Evolutionary conservation across 139 green algal genomes (phyloP), one percentile per base, ranked within the genome.

Genomic region (Chlamydomonas eustigma): DNA sequence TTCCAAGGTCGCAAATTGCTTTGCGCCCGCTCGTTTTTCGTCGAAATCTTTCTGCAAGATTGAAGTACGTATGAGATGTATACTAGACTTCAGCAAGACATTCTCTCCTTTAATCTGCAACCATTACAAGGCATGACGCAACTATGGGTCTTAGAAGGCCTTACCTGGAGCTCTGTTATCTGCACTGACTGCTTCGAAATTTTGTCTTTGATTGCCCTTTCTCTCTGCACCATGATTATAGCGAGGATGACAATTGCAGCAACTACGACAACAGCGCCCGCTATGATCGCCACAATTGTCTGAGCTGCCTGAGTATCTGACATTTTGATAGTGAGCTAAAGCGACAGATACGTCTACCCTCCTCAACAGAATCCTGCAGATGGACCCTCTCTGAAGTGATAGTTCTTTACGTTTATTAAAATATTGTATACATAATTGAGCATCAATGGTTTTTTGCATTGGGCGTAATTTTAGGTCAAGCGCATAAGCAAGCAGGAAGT

Each of bases 21-120:
- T 39, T 77, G 77, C 44, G 0, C 73, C 39, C 71, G 52, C 37
- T 66, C 71, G 50, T 37, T 69, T 79, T 50, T 82, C 71, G 39
- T 83, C 72, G 36, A 83, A 50, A 4, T 83, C 78, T 72, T 78
- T 78, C 78, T 83, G 64, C 50, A 24, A 58, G 1, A 4, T 31
- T 2, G 8, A 24, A 25, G 24, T 36, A 58, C 44, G 18, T 58
- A 18, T 58, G 44, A 58, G 12, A 58, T 58, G 44, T 58, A 58
- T 12, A 18, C 44, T 58, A 28, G 44, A n/a, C n/a, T n/a, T 25
- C 1, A 37, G 30, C 64, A 38, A 36, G 6, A 32, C 38, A 44
- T 6, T 37, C 24, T 2, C 63, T 37, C 22, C 25, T 30, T 37
- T 8, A 36, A 70, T n/a, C n/a, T n/a, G n/a, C n/a, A n/a, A n/a